Base-by-base conservation (phyloP, 1,284 basidiomycete species). In the Xerocomus amazonicus region DNA sequence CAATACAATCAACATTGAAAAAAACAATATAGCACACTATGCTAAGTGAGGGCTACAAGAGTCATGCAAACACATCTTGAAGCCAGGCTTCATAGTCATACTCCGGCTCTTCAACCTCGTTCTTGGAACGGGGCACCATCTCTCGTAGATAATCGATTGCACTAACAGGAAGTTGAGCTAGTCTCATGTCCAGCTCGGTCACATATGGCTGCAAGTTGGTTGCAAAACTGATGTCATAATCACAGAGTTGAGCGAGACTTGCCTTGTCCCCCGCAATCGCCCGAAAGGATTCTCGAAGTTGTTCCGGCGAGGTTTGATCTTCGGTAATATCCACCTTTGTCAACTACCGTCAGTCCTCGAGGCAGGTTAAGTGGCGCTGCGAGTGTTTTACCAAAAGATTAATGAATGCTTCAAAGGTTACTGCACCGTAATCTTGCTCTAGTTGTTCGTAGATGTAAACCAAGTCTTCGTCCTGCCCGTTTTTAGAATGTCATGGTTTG, bases 321-420 rank as follows among this genome's bases (percentile, higher is more conserved):
- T 98, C 92, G 28, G 86, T 96, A 57, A 97, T 96, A 43, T 95
- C 92, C 42, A 95, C 89, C 92, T 94, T 34, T 4, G 23, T 35
- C 43, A 28, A 47, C 7, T 26, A 55, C 16, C 36, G 38, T 54
- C 33, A 45, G 45, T 45, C 51, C 19, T 12, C 52, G 9, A 52
- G 38, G 3, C 32, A 31, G 52, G 39, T 23, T 32, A 38, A 29
- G 27, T n/a, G 29, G 6, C 10, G 27, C 26, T 27, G 52, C 14
- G 16, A 47, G 33, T 17, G 54, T 78, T 48, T 48, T 65, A 92
- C 94, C 68, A 99, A 70, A 55, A 97, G 86, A 55, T 93, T 92
- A 59, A 97, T 90, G 70, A 97, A 98, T 1, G 94, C 92, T 66
- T 97, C 92, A 65, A 92, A 98, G 0, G 86, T 91, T 33, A 98